Base-by-base conservation (phyloP, 2,329 filamentous ascomycete species). In the Aspergillaceae sp. region DNA sequence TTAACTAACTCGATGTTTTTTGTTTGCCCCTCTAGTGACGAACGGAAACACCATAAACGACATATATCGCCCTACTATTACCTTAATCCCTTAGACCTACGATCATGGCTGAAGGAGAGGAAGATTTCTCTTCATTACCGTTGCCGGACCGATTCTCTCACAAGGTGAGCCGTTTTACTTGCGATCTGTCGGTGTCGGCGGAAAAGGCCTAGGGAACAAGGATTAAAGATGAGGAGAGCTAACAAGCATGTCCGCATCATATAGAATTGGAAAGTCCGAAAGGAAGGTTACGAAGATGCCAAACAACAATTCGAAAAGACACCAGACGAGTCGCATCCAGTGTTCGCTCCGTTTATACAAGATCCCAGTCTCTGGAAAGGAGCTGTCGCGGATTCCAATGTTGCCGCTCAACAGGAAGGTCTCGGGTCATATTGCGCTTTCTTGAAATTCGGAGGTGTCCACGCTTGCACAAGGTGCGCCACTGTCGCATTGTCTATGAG, bases 181-280 rank as follows among this genome's bases (percentile, higher is more conserved):
- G 36, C 34, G n/a, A 7, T 36, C 10, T 36, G n/a, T 5, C 34
- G 19, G 19, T 19, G 19, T 36, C 34, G 34, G 26, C n/a, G 3
- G 6, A 1, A 36, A 11, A 3, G 36, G 19, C 9, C n/a, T 28
- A 19, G 36, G 11, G 19, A 28, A 26, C 1, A 8, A 26, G 11
- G 36, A 8, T 26, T 38, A 38, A 26, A 5, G 7, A 19, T 11
- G 7, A 28, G 27, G 7, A 38, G 27, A 7, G 26, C 11, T 6
- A 32, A 32, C 30, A 9, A 32, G 42, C 3, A 29, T 19, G 19
- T 19, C 2, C 41, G 29, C 9, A 19, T 4, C 10, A 37, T 30
- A 29, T 58, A 86, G 85, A 80, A 86, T 61, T 98, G 92, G 92
- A 98, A 98, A 77, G 90, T 94, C 37, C 81, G 92, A 61, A 98